A percentile compares a stretch with the other conserved stretches of the same genome.
phyloP scores from a whole-genome alignment of 257 asterid species.

The Mitragyna speciosa region DNA sequence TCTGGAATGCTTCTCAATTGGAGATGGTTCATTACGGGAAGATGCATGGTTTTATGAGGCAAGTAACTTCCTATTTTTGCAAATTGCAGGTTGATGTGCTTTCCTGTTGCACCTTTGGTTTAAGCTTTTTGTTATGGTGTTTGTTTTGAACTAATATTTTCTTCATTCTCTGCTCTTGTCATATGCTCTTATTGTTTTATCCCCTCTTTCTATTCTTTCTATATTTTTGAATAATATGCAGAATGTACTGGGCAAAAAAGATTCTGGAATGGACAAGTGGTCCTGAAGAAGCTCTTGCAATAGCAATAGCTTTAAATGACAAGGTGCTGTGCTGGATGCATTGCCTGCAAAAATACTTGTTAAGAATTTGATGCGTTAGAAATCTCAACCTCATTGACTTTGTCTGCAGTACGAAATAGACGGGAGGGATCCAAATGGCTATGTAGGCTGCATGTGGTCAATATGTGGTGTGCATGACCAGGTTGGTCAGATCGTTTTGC shows the following conservation, averaged over 20 bases:
- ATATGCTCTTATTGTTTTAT: background rate
- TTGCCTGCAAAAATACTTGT: background rate
- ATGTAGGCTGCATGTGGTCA: slow-evolving; percentile 99
- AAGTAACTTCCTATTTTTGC: slow-evolving; percentile 22
- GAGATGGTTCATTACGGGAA: slow-evolving; percentile 93
- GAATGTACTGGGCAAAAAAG: slow-evolving; percentile 99
- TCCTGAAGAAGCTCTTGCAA: slow-evolving; percentile 93
- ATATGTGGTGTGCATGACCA: slow-evolving; percentile 96
- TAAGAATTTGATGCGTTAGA: background rate
- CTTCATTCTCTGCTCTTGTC: too few species aligned
- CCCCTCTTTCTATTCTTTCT: background rate
- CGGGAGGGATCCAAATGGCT: slow-evolving; percentile 95
- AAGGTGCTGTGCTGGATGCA: slow-evolving; percentile 41
- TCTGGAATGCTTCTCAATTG: slow-evolving; percentile 94
- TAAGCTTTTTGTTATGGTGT: background rate
- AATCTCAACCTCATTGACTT: background rate
- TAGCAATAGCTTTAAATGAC: slow-evolving; percentile 73
- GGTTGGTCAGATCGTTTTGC: slow-evolving; percentile 34
- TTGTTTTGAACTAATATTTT: background rate
- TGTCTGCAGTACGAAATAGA: slow-evolving; percentile 74
- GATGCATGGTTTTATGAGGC: slow-evolving; percentile 99
- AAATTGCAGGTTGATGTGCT: background rate
- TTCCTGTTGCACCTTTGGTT: background rate
- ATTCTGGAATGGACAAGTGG: slow-evolving; percentile 94
- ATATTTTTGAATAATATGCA: slow-evolving; percentile 25